phyloP scores from a whole-genome alignment of 805 yeast species.

The Lipomyces orientalis region DNA sequence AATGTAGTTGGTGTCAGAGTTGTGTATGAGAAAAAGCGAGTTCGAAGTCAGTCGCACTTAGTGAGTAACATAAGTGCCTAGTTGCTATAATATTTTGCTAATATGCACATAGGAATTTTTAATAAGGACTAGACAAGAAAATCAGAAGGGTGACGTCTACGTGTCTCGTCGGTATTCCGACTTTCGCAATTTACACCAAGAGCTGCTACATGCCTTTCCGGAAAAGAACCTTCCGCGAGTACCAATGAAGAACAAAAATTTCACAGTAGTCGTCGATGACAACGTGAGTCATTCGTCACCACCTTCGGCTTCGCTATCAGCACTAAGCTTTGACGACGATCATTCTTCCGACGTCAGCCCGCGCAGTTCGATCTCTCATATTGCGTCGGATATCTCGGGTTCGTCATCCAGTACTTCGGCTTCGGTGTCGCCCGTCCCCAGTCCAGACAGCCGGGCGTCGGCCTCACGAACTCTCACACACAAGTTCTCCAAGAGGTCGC shows the following conservation, averaged over 20 bases:
- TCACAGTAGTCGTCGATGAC: slow-evolving; percentile 18
- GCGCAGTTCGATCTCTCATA: slow-evolving; percentile 27
- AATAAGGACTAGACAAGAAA: slow-evolving; percentile 51
- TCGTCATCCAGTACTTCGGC: slow-evolving; percentile 7
- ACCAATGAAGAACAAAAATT: slow-evolving; percentile 58
- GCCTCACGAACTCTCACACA: slow-evolving; percentile 7
- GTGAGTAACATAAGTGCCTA: slow-evolving; percentile 17
- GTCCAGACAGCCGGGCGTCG: not conserved
- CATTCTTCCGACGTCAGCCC: slow-evolving; percentile 36
- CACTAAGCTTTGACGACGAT: slow-evolving; percentile 18
- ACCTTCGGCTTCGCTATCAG: not conserved
- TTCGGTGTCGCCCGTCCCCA: slow-evolving; percentile 1
- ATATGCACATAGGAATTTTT: slow-evolving; percentile 50
- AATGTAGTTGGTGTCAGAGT: slow-evolving; percentile 71
- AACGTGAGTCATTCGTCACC: slow-evolving; percentile 22
- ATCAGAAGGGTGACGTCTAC: slow-evolving; percentile 49
- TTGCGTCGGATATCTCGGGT: slow-evolving; percentile 21
- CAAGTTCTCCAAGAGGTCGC: slow-evolving; percentile 19
- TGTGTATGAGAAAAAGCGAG: slow-evolving; percentile 29
- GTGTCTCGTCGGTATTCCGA: slow-evolving; percentile 70
- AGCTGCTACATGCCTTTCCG: slow-evolving; percentile 57
- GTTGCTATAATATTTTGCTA: not conserved
- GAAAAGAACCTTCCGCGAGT: slow-evolving; percentile 66
- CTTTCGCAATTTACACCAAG: slow-evolving; percentile 61
- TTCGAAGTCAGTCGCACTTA: slow-evolving; percentile 27